Conservation (phyloP, 1,139 yeast genomes). For the Magnusiomyces fungicola region DNA sequence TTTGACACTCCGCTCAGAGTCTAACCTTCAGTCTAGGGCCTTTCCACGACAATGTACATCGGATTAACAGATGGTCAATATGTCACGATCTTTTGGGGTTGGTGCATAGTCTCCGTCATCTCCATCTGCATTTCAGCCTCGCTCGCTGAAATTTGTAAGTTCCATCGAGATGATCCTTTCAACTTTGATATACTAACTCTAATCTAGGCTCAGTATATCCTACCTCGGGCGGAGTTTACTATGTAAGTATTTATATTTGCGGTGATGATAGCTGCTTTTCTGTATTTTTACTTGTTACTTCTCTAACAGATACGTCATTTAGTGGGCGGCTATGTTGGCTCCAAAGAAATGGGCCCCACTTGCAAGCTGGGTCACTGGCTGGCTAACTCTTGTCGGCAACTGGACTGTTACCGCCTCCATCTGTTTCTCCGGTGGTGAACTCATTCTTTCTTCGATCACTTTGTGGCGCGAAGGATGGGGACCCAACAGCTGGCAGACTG, state of each 20-base stretch:
- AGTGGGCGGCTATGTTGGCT: slow-evolving; percentile 17
- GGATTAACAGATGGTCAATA: slow-evolving; percentile 25
- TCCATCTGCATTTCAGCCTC: slow-evolving; percentile 23
- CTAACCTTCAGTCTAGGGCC: too few species aligned
- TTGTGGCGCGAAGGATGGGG: slow-evolving; percentile 14
- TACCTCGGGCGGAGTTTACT: slow-evolving; percentile 21
- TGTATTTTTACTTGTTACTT: slow-evolving; percentile 16
- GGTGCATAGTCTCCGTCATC: slow-evolving; percentile 20
- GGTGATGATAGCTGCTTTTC: too few species aligned
- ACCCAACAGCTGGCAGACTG: slow-evolving; percentile 17
- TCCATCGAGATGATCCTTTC: slow-evolving; percentile 15
- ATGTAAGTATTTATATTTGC: slow-evolving; percentile 16
- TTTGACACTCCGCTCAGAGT: too few species aligned
- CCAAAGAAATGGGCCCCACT: slow-evolving; percentile 16
- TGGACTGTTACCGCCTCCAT: slow-evolving; percentile 17
- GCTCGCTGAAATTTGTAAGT: slow-evolving; percentile 24
- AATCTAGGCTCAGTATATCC: slow-evolving; percentile 19
- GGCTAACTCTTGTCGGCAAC: slow-evolving; percentile 16
- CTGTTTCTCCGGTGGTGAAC: slow-evolving; percentile 16
- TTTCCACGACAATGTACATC: slow-evolving; percentile 18
- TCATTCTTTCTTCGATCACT: slow-evolving; percentile 13
- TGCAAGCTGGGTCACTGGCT: slow-evolving; percentile 16
- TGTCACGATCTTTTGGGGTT: slow-evolving; percentile 24
- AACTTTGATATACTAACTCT: slow-evolving; percentile 16
- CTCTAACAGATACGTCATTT: slow-evolving; percentile 9